Percentiles rank a stretch among this genome's conserved stretches.
phyloP scores from a whole-genome alignment of 306 rosid genomes.

The Vachellia collinsii region DNA sequence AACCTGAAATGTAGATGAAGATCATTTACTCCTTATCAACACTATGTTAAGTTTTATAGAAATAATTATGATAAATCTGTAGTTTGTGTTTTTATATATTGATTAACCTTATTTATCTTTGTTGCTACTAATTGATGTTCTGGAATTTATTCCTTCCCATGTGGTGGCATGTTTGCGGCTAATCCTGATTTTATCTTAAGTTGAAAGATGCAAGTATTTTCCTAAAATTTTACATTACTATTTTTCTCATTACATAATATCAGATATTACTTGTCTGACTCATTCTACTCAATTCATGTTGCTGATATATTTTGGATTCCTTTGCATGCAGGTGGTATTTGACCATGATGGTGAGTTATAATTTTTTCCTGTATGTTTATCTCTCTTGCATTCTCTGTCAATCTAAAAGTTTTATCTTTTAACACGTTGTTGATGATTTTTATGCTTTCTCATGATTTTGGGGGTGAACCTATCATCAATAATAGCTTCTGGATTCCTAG shows the following conservation, averaged over 20 bases:
- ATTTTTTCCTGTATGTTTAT: no score
- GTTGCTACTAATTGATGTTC: conserved; percentile 90
- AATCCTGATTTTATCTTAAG: conserved; percentile 18
- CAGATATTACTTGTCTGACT: neutral
- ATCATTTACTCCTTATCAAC: conserved; percentile 12
- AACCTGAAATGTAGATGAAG: conserved; percentile 26
- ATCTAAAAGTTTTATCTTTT: no score
- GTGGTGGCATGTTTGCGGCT: conserved; percentile 71
- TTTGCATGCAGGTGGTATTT: no score
- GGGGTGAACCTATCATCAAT: no score
- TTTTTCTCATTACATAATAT: conserved; percentile 7
- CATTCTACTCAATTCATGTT: conserved; percentile 10
- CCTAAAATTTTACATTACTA: neutral
- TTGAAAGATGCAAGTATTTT: conserved; percentile 19
- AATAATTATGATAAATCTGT: conserved; percentile 14
- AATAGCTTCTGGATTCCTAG: conserved; percentile 19
- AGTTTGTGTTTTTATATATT: conserved; percentile 26
- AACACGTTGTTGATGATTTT: no score
- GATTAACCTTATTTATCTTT: conserved; percentile 22
- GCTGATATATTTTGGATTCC: conserved; percentile 36
- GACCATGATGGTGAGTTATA: no score
- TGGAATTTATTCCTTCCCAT: conserved; percentile 89
- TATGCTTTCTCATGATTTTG: no score
- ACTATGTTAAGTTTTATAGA: conserved; percentile 15
- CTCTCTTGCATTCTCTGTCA: no score